phyloP scores from a whole-genome alignment of 257 asterid species.

The Ilex asprella region DNA sequence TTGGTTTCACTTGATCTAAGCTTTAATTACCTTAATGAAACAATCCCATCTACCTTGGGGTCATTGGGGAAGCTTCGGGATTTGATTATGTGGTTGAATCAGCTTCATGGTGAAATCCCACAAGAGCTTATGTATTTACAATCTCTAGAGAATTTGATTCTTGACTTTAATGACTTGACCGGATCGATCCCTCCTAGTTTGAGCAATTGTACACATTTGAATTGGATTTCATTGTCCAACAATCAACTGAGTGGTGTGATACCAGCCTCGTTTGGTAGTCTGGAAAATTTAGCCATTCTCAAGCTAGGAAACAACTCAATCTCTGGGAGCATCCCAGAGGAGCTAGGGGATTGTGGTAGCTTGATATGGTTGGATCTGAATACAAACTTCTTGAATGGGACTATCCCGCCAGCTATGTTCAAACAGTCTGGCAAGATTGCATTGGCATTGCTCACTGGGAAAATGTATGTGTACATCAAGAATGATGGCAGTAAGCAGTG shows the following conservation, averaged over 20 bases:
- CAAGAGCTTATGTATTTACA: slow-evolving; percentile 53
- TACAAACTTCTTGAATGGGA: slow-evolving; percentile 57
- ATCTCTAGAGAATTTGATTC: slow-evolving; percentile 77
- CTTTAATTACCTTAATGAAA: slow-evolving; percentile 59
- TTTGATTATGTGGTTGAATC: slow-evolving; percentile 76
- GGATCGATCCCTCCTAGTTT: slow-evolving; percentile 71
- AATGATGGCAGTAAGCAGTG: slow-evolving; percentile 77
- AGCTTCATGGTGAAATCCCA: slow-evolving; percentile 77
- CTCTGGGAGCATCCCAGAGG: slow-evolving; percentile 66
- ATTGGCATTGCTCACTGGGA: slow-evolving; percentile 50
- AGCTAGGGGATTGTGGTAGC: slow-evolving; percentile 71
- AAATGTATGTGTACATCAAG: slow-evolving; percentile 58
- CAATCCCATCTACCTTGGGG: slow-evolving; percentile 65
- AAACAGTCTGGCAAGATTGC: slow-evolving; percentile 89
- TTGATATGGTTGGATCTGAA: slow-evolving; percentile 75
- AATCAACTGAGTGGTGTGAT: slow-evolving; percentile 63
- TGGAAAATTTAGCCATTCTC: slow-evolving; percentile 65
- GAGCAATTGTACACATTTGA: slow-evolving; percentile 73
- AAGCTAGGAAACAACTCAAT: slow-evolving; percentile 81
- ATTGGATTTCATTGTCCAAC: slow-evolving; percentile 88
- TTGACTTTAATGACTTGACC: slow-evolving; percentile 71
- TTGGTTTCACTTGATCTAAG: slow-evolving; percentile 90
- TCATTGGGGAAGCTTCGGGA: slow-evolving; percentile 50
- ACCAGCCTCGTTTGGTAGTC: slow-evolving; percentile 61
- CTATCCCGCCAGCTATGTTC: slow-evolving; percentile 61